phyloP scores from a whole-genome alignment of 805 yeast species.

The Saccharomycopsis fermentans region DNA sequence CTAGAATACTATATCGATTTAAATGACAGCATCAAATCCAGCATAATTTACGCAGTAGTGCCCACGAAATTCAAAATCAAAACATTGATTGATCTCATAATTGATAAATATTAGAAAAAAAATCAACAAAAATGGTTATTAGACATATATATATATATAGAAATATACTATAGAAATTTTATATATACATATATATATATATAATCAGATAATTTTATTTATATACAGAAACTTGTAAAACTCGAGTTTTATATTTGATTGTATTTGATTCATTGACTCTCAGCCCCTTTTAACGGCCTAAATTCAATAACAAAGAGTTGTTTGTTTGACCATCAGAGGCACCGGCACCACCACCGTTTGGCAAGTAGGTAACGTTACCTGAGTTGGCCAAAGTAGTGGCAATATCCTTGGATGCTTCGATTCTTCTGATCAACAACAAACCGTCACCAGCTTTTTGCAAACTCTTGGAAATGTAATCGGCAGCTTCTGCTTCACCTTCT shows the following conservation, averaged over 20 bases:
- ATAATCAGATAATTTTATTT: too few species aligned
- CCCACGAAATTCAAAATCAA: conserved; percentile 15
- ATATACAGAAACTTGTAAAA: too few species aligned
- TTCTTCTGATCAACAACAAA: conserved; percentile 80
- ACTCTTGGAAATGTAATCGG: conserved; percentile 89
- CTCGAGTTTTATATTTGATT: too few species aligned
- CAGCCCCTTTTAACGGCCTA: conserved; percentile 12
- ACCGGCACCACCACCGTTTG: conserved; percentile 28
- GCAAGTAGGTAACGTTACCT: conserved; percentile 82
- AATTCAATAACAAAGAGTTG: conserved; percentile 16
- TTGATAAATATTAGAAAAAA: neutral
- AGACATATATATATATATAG: too few species aligned
- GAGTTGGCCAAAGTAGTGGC: conserved; percentile 79
- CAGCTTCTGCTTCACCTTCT: conserved; percentile 99
- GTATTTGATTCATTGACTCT: too few species aligned
- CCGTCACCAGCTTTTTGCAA: conserved; percentile 94
- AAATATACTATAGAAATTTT: too few species aligned
- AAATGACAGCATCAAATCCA: conserved; percentile 11
- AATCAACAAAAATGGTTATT: too few species aligned
- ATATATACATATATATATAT: too few species aligned
- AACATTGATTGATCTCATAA: conserved; percentile 1
- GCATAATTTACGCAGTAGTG: conserved; percentile 8
- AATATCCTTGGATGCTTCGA: conserved; percentile 94
- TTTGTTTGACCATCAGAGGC: conserved; percentile 1
- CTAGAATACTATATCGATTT: conserved; percentile 5